Evolutionary conservation across 768 basidiomycete species (phyloP), one percentile per base, ranked within the genome.

Genomic region (Amanita exitialis): DNA sequence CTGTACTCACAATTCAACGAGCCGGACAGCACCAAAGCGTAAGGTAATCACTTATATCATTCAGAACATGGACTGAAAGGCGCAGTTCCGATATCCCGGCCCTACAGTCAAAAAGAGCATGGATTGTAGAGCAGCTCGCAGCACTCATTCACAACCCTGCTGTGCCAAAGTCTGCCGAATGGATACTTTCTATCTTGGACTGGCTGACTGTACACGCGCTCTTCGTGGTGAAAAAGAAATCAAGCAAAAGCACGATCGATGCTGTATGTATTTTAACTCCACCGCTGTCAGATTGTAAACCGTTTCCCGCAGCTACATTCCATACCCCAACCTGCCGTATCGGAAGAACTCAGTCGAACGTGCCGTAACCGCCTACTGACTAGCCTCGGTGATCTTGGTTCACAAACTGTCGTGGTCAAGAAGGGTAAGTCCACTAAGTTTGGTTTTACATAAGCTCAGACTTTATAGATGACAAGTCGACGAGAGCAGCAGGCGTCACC

Each of bases 61-160:
- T 1, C 34, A 23, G 27, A 34, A 30, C 13, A 38, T 51, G 61
- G n/a, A 47, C 21, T 35, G 38, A 16, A 56, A 16, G 32, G 6
- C 42, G 45, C 53, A 80, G 80, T 51, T 59, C 66, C 37, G 73
- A 78, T 53, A 57, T 70, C 34, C 67, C 71, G 46, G 66, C 66
- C 9, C 66, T 79, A 21, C 78, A 80, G 53, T 69, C 76, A 2
- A 75, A 82, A 50, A 71, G 92, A 51, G 64, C 65, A 23, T 99
- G 95, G 95, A 79, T 90, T 28, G 75, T 88, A 44, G 92, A 96
- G 43, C 95, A 98, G 65, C 71, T 96, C 16, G 72, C 77, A 12
- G 75, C 79, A 3, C 78, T 96, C 27, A 70, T 94, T 56, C 83
- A 83, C 37, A 93, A 91, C 61, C 79, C 81, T 10, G 75, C 80